Conservation (phyloP, 768 basidiomycete genomes). For the Cubamyces lactineus region DNA sequence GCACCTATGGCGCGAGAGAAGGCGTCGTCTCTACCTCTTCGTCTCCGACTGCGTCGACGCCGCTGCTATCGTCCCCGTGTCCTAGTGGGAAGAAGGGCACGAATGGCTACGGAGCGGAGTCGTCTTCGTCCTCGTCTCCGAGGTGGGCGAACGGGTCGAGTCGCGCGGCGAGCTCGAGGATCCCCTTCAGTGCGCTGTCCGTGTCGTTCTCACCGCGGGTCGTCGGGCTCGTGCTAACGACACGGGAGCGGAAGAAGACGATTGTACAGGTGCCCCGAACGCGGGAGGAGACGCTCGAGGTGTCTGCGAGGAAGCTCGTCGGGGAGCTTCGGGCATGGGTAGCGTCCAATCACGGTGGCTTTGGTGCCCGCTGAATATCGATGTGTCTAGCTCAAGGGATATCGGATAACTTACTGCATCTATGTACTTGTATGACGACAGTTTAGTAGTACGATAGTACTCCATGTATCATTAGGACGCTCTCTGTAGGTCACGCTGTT, state of each 20-base stretch:
- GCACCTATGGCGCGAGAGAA: slow-evolving; percentile 44
- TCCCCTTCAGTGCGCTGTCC: slow-evolving; percentile 43
- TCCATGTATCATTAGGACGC: too few species aligned
- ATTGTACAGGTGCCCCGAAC: slow-evolving; percentile 55
- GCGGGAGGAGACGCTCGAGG: slow-evolving; percentile 60
- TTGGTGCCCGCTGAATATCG: too few species aligned
- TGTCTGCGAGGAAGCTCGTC: slow-evolving; percentile 55
- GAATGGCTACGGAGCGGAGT: not conserved
- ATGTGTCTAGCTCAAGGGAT: too few species aligned
- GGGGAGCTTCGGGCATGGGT: slow-evolving; percentile 51
- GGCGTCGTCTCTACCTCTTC: slow-evolving; percentile 34
- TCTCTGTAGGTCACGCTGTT: too few species aligned
- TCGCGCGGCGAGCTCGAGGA: slow-evolving; percentile 13
- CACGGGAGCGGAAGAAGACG: slow-evolving; percentile 48
- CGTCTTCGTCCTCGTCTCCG: not conserved
- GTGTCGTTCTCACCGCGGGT: slow-evolving; percentile 44
- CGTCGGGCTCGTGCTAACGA: slow-evolving; percentile 42
- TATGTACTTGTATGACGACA: too few species aligned
- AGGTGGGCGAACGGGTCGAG: not conserved
- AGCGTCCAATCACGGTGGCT: slow-evolving; percentile 5
- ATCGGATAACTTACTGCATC: too few species aligned
- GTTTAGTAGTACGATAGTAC: too few species aligned
- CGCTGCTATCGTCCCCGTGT: slow-evolving; percentile 2
- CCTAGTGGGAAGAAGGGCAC: slow-evolving; percentile 14
- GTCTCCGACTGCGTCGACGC: not conserved